Evolutionary conservation across 371 early-diverging fungal species (phyloP), one percentile per base, ranked within the genome.

Genomic region (Apophysomyces ossiformis): DNA sequence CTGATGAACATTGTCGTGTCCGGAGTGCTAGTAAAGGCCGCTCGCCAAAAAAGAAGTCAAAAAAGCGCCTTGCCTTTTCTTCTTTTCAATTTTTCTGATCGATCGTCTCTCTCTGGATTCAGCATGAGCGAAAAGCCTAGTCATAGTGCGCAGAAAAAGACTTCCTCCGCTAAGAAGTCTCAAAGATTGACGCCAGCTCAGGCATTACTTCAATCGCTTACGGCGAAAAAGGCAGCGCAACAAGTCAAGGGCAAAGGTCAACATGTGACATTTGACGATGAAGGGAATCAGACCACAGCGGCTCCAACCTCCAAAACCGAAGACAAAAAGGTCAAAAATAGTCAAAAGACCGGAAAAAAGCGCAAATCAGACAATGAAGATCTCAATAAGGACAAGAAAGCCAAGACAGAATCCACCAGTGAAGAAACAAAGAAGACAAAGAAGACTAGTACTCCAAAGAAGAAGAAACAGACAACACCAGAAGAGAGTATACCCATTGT

Each of bases 401-500:
- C 41, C 38, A 66, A 43, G 60, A 36, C n/a, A 60, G 41, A 36
- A 62, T 26, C 32, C 32, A 26, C 0, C 32, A 26, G 32, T 26
- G 50, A 43, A 62, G 41, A 16, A 62, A 45, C 46, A 45, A 59
- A 59, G 59, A 59, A 59, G 37, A 21, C 13, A 59, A 37, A 35
- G 18, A 59, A 37, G 59, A 59, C 18, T 21, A 21, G 37, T 13
- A 37, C 32, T 13, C 37, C 41, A 15, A 59, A 59, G 59, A 26
- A 26, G 38, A 37, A 21, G 18, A 59, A 41, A 59, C 59, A 12
- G 36, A 59, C 32, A 1, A 26, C 32, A 26, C 32, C 32, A 59
- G 37, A 59, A 15, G 59, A 65, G 50, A 65, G 37, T 35, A 39
- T 58, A 36, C 45, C 58, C 1, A 16, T 16, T 26, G 54, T 57